phyloP scores from a whole-genome alignment of 2,329 filamentous ascomycete genomes.

The Acrocalymma vagum region DNA sequence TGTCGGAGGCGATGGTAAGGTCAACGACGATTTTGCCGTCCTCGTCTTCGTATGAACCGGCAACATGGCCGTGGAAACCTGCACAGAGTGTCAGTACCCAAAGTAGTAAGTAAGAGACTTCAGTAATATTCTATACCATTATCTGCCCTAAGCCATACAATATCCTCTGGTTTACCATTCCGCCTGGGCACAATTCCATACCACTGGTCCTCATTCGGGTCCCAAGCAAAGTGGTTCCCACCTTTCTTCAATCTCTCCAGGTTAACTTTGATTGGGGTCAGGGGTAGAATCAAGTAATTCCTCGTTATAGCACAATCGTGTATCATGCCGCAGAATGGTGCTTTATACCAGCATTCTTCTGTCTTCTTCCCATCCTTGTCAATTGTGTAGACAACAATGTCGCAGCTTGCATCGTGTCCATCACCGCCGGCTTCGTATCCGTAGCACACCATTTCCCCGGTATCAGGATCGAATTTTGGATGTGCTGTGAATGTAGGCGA shows the following conservation, averaged over 20 bases:
- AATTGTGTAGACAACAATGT: constrained; percentile 52
- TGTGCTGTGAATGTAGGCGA: constrained; percentile 55
- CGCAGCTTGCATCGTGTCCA: constrained; percentile 40
- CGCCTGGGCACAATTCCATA: constrained; percentile 63
- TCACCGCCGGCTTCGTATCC: constrained; percentile 53
- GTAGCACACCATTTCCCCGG: constrained; percentile 52
- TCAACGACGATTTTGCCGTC: constrained; percentile 50
- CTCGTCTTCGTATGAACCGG: constrained; percentile 51
- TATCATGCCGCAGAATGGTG: constrained; percentile 50
- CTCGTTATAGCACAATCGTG: constrained; percentile 51
- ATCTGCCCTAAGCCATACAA: constrained; percentile 61
- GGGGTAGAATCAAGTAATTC: constrained; percentile 49
- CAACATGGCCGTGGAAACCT: constrained; percentile 54
- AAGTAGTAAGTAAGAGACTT: background rate
- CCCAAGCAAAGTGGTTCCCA: constrained; percentile 52
- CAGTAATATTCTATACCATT: constrained; percentile 52
- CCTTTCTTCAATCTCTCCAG: constrained; percentile 47
- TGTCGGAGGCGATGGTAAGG: constrained; percentile 49
- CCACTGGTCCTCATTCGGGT: constrained; percentile 62
- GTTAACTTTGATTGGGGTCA: constrained; percentile 48
- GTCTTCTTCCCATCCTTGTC: constrained; percentile 47
- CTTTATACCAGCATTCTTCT: constrained; percentile 52
- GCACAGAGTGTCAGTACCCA: constrained; percentile 4
- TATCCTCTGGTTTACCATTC: constrained; percentile 61
- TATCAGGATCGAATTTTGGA: constrained; percentile 55